Conservation (phyloP, 1,284 basidiomycete genomes). For the Megacollybia platyphylla region DNA sequence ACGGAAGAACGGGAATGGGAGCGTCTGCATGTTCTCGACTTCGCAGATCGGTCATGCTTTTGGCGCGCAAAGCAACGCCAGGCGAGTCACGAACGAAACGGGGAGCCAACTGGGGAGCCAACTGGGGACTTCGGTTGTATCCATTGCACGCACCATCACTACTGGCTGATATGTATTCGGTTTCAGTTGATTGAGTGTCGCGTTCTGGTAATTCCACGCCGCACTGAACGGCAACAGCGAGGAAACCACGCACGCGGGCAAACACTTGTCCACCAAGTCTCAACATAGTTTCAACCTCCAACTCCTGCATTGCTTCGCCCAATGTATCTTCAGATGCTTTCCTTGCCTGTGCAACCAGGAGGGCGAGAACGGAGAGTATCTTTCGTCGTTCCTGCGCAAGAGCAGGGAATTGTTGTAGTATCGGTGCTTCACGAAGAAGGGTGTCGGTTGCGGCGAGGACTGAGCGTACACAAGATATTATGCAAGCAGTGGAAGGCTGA, state of each 20-base stretch:
- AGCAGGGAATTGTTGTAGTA: conserved; percentile 54
- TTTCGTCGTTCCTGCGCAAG: conserved; percentile 73
- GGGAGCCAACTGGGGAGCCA: neutral
- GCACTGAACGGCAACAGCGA: conserved; percentile 67
- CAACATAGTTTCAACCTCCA: conserved; percentile 63
- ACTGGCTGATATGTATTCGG: neutral
- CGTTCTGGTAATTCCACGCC: conserved; percentile 65
- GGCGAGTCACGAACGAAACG: conserved; percentile 17
- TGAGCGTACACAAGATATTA: conserved; percentile 91
- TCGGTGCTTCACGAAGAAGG: conserved; percentile 68
- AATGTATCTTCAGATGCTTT: conserved; percentile 51
- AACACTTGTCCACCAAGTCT: conserved; percentile 64
- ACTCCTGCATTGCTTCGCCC: conserved; percentile 34
- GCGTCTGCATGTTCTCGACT: conserved; percentile 6
- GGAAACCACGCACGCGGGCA: conserved; percentile 56
- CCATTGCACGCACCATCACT: neutral
- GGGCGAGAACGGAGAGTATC: conserved; percentile 74
- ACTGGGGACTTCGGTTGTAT: neutral
- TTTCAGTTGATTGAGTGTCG: conserved; percentile 17
- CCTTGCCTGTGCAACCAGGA: conserved; percentile 77
- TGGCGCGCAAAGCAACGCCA: conserved; percentile 25
- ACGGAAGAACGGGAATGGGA: neutral
- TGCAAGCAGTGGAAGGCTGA: conserved; percentile 74
- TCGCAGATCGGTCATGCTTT: conserved; percentile 17
- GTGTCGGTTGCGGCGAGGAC: conserved; percentile 81